Base-by-base conservation (phyloP, 23 red algal species). In the Gracilaria domingensis region DNA sequence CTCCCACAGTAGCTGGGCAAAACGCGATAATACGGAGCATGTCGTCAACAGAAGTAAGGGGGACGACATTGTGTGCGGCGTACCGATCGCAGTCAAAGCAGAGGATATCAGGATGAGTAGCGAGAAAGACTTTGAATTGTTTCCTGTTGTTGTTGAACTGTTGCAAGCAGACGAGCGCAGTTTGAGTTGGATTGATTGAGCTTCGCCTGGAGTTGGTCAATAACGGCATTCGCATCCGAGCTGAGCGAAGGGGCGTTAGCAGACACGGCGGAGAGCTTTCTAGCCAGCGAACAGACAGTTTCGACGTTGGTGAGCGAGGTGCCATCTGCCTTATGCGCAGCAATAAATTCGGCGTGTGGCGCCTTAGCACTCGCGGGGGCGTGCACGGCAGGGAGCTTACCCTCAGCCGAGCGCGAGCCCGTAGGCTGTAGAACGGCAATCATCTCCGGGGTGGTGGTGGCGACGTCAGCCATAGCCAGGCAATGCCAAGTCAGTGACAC, bases 401-500 rank as follows among this genome's bases (percentile, higher is more conserved):
- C 44, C 12, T 79, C 74, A 17, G 74, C 42, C 0, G 42, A 48
- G n/a, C 25, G 48, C 28, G 26, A 23, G 11, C 8, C 18, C 42
- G 59, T 66, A 38, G 84, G 84, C 28, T 87, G 62, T 24, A 71
- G 29, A 25, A 76, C 67, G n/a, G 69, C 66, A 55, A 87, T 28
- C 50, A 87, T 50, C 1, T 87, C 49, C 18, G 84, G 66, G 6
- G 84, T 25, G 16, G 24, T 35, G 26, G 30, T 13, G 12, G 69
- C 17, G 20, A 23, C 14, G 20, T 87, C 84, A 32, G 84, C 84
- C 84, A 87, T 87, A 74, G 67, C 47, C 42, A 87, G 47, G 32
- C 84, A 87, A 75, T 87, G 84, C 84, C 84, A 87, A 5, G 84
- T 87, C 26, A 87, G 84, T 17, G 84, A 87, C 6, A 71, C 67